Evolutionary conservation across 768 basidiomycete genomes (phyloP).

Genomic region (Trametes maxima): DNA sequence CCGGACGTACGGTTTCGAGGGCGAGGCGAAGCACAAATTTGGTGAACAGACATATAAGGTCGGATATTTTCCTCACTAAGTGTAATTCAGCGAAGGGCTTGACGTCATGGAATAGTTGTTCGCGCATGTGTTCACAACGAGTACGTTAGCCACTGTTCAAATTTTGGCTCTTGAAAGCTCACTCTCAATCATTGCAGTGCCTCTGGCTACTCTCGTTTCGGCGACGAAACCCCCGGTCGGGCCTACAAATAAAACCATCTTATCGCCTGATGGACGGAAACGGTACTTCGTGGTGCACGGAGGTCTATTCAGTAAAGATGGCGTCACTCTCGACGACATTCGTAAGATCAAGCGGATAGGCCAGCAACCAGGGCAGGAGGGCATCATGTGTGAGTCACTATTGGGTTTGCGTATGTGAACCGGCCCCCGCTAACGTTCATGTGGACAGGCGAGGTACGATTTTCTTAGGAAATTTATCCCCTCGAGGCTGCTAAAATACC

Average conservation of each 20-base stretch:
- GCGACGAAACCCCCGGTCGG: conserved; percentile 61
- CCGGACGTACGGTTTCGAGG: conserved; percentile 89
- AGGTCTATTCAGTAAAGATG: conserved; percentile 93
- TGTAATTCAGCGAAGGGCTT: neutral
- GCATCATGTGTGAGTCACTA: conserved; percentile 85
- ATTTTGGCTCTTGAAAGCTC: neutral
- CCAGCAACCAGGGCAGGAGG: conserved; percentile 90
- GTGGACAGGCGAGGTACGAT: conserved; percentile 62
- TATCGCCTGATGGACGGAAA: conserved; percentile 81
- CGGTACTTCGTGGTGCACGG: conserved; percentile 97
- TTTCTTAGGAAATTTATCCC: neutral
- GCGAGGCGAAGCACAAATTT: conserved; percentile 95
- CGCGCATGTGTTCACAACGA: conserved; percentile 87
- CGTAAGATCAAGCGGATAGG: conserved; percentile 86
- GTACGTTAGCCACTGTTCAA: conserved; percentile 47
- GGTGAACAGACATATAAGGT: conserved; percentile 95
- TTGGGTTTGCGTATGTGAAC: neutral
- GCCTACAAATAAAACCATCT: conserved; percentile 53
- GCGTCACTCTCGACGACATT: conserved; percentile 92
- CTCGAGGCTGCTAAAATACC: conserved; percentile 10
- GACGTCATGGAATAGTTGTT: conserved; percentile 61
- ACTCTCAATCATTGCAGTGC: conserved; percentile 53
- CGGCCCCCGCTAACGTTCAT: neutral
- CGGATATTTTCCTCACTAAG: conserved; percentile 1
- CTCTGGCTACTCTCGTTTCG: conserved; percentile 82